Evolutionary conservation across 2,329 filamentous ascomycete species (phyloP).

Genomic region (Fusarium cyanostomum): DNA sequence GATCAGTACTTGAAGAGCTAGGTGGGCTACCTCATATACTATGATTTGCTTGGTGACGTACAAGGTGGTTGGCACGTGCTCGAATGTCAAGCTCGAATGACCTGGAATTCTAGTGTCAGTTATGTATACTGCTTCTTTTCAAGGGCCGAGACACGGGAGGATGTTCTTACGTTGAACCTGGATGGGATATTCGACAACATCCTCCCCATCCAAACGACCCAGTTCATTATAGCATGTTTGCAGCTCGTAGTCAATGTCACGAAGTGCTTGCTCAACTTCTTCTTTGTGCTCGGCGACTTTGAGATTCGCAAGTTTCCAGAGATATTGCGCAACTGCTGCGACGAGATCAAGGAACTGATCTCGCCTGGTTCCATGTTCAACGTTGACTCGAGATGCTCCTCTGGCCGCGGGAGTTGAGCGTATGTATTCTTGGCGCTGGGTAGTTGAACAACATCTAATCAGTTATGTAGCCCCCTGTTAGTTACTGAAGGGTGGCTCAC

Average conservation of each 20-base stretch:
- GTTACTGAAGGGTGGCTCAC: no score
- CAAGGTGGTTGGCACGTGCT: constrained; percentile 8
- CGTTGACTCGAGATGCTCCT: not conserved
- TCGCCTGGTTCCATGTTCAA: not conserved
- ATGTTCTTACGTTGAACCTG: not conserved
- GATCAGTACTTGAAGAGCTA: not conserved
- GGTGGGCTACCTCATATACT: not conserved
- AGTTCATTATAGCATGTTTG: not conserved
- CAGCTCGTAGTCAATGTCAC: constrained; percentile 1
- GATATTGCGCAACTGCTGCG: constrained; percentile 1
- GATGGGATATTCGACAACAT: not conserved
- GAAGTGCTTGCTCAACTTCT: not conserved
- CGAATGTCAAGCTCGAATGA: not conserved
- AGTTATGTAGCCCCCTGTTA: not conserved
- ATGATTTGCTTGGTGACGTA: not conserved
- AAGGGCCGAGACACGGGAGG: not conserved
- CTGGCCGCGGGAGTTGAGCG: no score
- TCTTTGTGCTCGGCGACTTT: not conserved
- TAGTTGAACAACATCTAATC: not conserved
- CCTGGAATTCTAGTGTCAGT: not conserved
- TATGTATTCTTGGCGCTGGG: not conserved
- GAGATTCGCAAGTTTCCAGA: constrained; percentile 1
- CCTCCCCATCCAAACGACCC: not conserved
- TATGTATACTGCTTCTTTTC: no score
- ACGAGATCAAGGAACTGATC: not conserved